Base-by-base conservation (phyloP, 768 basidiomycete genomes). In the Tulasnella sp. region DNA sequence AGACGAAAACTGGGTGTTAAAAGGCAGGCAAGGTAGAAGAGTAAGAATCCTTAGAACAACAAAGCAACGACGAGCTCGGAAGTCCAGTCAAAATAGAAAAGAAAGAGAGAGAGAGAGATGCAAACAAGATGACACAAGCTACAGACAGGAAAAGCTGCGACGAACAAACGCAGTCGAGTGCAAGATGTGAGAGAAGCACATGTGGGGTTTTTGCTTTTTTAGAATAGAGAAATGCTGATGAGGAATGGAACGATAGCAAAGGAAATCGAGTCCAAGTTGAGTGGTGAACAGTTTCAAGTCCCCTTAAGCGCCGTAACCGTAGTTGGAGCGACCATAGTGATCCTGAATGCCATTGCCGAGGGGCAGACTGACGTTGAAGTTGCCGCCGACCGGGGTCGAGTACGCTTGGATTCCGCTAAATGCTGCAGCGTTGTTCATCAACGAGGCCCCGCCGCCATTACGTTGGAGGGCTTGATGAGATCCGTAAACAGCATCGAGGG, bases 361-460 rank as follows among this genome's bases (percentile, higher is more conserved):
- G 18, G 48, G 48, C 10, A 51, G 23, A 51, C 48, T 51, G 48
- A 51, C 48, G 48, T 51, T 51, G 48, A 51, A 51, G 48, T 51
- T 51, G 48, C 48, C 48, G 48, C 48, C 48, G 48, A 51, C 48
- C 5, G 48, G 48, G 9, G 18, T 51, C 2, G 48, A 51, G 18
- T 51, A 51, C 18, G 48, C 48, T 23, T 51, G 48, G 48, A 51
- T 51, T 51, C 48, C 48, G 23, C 48, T 20, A 23, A 51, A 51
- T 23, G 48, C 48, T 51, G 71, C 71, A 73, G 71, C 71, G 37
- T 75, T 51, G 13, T 51, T 39, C 13, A 75, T 75, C 74, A 75
- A 75, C 26, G 74, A 75, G 6, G 42, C 32, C 23, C 44, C 74
- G 26, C 44, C 48, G 15, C 44, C 74, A 32, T 23, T 42, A 2